A percentile compares a stretch with the other conserved stretches of the same genome.
phyloP scores from a whole-genome alignment of 2,329 filamentous ascomycete species.

The Penicillium corylophilum region DNA sequence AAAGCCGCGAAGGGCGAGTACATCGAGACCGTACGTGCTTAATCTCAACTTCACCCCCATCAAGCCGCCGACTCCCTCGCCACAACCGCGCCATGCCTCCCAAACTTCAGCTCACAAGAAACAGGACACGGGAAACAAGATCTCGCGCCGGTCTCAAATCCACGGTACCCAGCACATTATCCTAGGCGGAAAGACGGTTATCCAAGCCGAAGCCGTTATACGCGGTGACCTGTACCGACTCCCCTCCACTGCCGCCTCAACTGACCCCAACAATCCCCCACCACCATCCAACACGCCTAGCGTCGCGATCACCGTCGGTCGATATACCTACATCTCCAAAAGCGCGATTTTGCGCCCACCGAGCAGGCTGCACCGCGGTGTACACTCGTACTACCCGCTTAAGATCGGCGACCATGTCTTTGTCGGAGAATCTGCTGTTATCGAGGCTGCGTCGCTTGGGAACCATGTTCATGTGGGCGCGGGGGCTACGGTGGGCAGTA shows the following conservation, averaged over 20 bases:
- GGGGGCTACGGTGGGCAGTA: slow-evolving; percentile 74
- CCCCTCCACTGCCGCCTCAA: slow-evolving; percentile 28
- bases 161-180: slow-evolving; percentile 98
- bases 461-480: slow-evolving; percentile 83
- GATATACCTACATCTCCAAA: slow-evolving; percentile 84
- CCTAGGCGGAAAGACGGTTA: slow-evolving; percentile 91
- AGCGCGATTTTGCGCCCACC: slow-evolving; percentile 79
- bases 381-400: slow-evolving; percentile 68
- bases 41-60: neutral
- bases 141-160: slow-evolving; percentile 85
- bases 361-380: slow-evolving; percentile 74
- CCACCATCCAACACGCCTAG: slow-evolving; percentile 33
- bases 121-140: slow-evolving; percentile 97
- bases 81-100: neutral
- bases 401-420: slow-evolving; percentile 95
- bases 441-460: slow-evolving; percentile 81
- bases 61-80: neutral
- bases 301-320: slow-evolving; percentile 75
- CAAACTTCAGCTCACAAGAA: slow-evolving; percentile 3
- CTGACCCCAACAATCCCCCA: slow-evolving; percentile 34
- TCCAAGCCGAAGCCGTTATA: slow-evolving; percentile 92
- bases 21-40: slow-evolving; percentile 77
- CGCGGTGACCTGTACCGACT: slow-evolving; percentile 77
- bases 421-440: slow-evolving; percentile 69
- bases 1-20: slow-evolving; percentile 85